Evolutionary conservation across 768 basidiomycete genomes (phyloP).

Genomic region (Neoboletus magnificus): DNA sequence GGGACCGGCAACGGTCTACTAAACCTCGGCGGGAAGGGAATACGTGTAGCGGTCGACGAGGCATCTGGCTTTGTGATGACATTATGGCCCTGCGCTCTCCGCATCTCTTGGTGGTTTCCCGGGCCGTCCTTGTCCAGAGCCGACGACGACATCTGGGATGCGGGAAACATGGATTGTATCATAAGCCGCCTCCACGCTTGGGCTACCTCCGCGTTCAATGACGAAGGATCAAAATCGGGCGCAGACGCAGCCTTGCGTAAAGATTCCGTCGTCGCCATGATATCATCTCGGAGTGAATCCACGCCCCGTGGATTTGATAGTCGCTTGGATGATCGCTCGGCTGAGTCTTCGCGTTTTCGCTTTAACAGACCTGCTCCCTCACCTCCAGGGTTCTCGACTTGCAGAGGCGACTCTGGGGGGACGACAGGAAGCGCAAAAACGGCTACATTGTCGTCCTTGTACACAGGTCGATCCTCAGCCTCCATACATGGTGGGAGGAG

Average conservation of each 20-base stretch:
- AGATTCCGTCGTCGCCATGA: not conserved
- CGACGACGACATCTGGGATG: conserved; percentile 20
- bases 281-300: not conserved
- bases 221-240: conserved; percentile 28
- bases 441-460: conserved; percentile 58
- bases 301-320: not conserved
- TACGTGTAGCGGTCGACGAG: conserved; percentile 7
- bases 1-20: conserved; percentile 20
- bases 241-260: conserved; percentile 24
- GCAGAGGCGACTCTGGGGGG: conserved; percentile 8
- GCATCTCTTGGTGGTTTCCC: conserved; percentile 7
- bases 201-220: conserved; percentile 42
- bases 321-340: conserved; percentile 38
- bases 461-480: conserved; percentile 42
- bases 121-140: conserved; percentile 6
- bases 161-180: conserved; percentile 63
- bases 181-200: conserved; percentile 54
- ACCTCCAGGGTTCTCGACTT: not conserved
- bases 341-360: conserved; percentile 44
- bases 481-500: conserved; percentile 18
- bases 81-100: conserved; percentile 8
- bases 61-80: not conserved
- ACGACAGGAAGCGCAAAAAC: conserved; percentile 61
- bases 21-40: conserved; percentile 15
- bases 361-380: conserved; percentile 24